These are phyloP conservation scores for Lipomyces yamadae DNA, from an alignment of 805 yeast species.

Conservation along the genomic window DNA sequence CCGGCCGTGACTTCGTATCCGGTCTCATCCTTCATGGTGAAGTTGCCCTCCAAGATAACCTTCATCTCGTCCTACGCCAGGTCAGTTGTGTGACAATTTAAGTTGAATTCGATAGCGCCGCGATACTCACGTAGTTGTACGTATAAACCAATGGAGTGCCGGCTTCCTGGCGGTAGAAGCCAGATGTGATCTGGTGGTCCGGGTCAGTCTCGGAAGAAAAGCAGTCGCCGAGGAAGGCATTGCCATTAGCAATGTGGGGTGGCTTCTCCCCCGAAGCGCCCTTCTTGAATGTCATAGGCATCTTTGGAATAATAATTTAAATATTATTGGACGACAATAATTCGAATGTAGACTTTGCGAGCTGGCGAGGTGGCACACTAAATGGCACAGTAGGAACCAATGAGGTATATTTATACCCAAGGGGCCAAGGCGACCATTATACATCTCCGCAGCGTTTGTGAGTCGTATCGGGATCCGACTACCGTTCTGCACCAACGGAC, in stretches of 20 bases:
- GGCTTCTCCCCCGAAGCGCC: slow-evolving; percentile 49
- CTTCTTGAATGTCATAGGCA: slow-evolving; percentile 37
- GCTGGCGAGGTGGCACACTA: too few relatives aligned
- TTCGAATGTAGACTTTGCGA: too few relatives aligned
- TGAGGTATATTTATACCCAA: too few relatives aligned
- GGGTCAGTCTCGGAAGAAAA: slow-evolving; percentile 64
- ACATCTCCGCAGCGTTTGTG: too few relatives aligned
- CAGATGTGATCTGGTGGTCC: slow-evolving; percentile 65
- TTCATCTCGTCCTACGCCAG: slow-evolving; percentile 64
- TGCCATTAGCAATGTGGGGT: slow-evolving; percentile 64
- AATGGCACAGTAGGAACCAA: too few relatives aligned
- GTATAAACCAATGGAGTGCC: slow-evolving; percentile 72
- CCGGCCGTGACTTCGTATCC: slow-evolving; percentile 61
- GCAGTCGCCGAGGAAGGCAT: slow-evolving; percentile 70
- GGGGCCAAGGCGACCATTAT: too few relatives aligned
- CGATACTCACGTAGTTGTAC: slow-evolving; percentile 50
- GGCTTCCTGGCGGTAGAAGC: slow-evolving; percentile 70
- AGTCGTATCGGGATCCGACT: too few relatives aligned
- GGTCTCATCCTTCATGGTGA: slow-evolving; percentile 64
- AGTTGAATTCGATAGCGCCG: too few relatives aligned
- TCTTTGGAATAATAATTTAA: slow-evolving; percentile 7
- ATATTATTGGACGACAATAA: not conserved
- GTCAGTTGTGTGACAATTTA: not conserved
- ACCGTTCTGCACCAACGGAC: too few relatives aligned
- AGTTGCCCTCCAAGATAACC: slow-evolving; percentile 70